Evolutionary conservation across 805 yeast species (phyloP), one percentile per base, ranked within the genome.

Genomic region (Saccharomyces paradoxus): DNA sequence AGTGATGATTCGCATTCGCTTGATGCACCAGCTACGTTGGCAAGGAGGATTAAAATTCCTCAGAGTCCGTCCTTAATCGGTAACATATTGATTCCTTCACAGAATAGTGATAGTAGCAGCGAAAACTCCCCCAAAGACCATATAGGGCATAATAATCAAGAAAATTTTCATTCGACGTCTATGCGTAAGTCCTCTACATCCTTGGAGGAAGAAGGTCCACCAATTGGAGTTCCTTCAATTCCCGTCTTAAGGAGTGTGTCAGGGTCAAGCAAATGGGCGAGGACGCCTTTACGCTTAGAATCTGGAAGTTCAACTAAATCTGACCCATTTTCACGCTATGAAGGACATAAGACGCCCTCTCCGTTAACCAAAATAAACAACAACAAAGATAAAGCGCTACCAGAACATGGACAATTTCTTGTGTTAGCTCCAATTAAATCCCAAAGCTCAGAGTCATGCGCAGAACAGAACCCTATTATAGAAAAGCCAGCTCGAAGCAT

Each of bases 31-130:
- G 12, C 8, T 5, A 17, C 44, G 13, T 26, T 31, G 2, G 32
- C 28, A 31, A 49, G 32, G 22, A n/a, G 13, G 17, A 17, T 50
- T 26, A 54, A 41, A 37, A 30, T 50, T 30, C 56, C 58, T 12
- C 58, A 52, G 7, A 61, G 62, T 32, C 62, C 62, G 2, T 65
- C 68, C 5, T 49, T 62, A 27, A 48, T 62, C 44, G 60, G 56
- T 41, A 59, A 59, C 22, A 49, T 58, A n/a, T 46, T 62, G 46
- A 53, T 57, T 44, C 59, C 62, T 5, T 50, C 54, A 9, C 50
- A 51, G 4, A 30, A 30, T 3, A 50, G 54, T 3, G 32, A 46
- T 4, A 28, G 10, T 1, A 48, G 48, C 10, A 49, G 26, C 17
- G 53, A 50, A 27, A 56, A 52, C 29, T 57, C 60, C 3, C 12